Evolutionary conservation across 495 filamentous ascomycete genomes (phyloP).

Genomic region (Cercophora samala): DNA sequence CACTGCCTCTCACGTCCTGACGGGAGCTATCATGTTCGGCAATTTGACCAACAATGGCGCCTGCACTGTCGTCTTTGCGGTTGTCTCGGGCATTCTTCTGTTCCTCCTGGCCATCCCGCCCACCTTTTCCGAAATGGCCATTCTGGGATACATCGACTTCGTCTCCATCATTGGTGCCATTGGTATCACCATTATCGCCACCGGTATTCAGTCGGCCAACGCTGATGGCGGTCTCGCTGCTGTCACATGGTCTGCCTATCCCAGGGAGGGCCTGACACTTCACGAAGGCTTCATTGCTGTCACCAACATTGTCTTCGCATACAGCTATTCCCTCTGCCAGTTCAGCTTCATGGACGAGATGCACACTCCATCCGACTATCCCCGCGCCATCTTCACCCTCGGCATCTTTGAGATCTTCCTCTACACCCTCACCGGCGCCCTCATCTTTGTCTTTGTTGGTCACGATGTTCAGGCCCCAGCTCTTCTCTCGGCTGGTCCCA

Average conservation of each 20-base stretch:
- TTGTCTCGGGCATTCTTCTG: constrained; percentile 61
- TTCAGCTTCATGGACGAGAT: constrained; percentile 79
- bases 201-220: constrained; percentile 50
- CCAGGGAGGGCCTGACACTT: constrained; percentile 38
- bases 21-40: constrained; percentile 69
- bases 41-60: constrained; percentile 59
- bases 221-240: constrained; percentile 32
- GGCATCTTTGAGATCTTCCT: constrained; percentile 63
- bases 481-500: constrained; percentile 57
- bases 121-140: constrained; percentile 53
- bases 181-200: constrained; percentile 64
- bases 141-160: constrained; percentile 59
- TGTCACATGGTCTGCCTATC: constrained; percentile 44
- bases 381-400: constrained; percentile 63
- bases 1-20: constrained; percentile 71
- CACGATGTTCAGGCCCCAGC: constrained; percentile 64
- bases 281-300: constrained; percentile 58
- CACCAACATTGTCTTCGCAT: constrained; percentile 73
- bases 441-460: constrained; percentile 76
- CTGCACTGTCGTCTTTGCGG: constrained; percentile 65
- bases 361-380: constrained; percentile 62
- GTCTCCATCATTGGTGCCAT: constrained; percentile 63
- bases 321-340: constrained; percentile 65
- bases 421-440: constrained; percentile 62
- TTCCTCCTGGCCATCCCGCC: constrained; percentile 61